Percentiles rank a stretch among this genome's conserved stretches.
Conservation (phyloP, 176 grass and related monocot genomes). For the Eleusine coracana region DNA sequence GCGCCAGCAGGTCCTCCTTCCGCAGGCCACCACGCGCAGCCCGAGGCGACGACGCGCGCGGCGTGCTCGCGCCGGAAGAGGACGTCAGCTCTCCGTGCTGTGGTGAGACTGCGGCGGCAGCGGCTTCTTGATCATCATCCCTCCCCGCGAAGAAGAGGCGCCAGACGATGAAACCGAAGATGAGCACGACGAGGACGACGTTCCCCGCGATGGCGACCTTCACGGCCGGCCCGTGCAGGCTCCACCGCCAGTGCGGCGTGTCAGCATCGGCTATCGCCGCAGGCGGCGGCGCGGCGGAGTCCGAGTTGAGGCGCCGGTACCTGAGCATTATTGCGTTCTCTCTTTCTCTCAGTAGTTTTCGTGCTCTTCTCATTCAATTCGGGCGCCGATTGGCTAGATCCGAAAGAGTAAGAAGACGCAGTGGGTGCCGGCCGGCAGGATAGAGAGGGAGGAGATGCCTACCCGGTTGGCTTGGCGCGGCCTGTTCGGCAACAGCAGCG, state of each 20-base stretch:
- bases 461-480: neutral
- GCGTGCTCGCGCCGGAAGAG: constrained; percentile 31
- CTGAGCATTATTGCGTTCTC: constrained; percentile 32
- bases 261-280: neutral
- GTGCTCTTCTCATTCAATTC: neutral
- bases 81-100: neutral
- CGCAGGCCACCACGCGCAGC: neutral
- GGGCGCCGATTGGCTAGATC: neutral
- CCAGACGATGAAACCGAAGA: constrained; percentile 46
- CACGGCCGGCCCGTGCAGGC: neutral
- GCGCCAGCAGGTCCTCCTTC: constrained; percentile 37
- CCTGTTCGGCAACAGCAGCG: neutral
- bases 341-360: too few relatives aligned
- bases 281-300: neutral
- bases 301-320: constrained; percentile 2
- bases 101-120: neutral
- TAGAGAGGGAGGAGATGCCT: constrained; percentile 13
- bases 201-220: constrained; percentile 47
- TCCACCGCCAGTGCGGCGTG: neutral
- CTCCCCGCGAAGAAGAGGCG: constrained; percentile 46
- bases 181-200: constrained; percentile 35
- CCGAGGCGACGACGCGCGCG: constrained; percentile 37
- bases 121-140: neutral
- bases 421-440: neutral
- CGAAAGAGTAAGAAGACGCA: neutral